A percentile compares a stretch with the other conserved stretches of the same genome.
These are phyloP conservation scores for Acacia acuminata DNA, from an alignment of 306 rosid species.

Conservation along the genomic window DNA sequence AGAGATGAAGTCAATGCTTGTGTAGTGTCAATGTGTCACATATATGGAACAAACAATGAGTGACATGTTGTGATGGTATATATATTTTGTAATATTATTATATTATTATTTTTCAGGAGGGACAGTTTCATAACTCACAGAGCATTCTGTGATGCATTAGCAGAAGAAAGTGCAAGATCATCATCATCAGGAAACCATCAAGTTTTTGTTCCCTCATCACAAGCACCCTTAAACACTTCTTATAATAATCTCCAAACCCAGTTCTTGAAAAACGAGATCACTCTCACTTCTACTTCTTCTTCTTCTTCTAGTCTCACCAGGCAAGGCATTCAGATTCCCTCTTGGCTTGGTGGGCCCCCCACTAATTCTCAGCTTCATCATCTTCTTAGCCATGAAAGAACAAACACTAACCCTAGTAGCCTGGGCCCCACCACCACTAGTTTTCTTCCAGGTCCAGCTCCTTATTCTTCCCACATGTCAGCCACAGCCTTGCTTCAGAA, in stretches of 20 bases:
- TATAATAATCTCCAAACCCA: slow-evolving; percentile 39
- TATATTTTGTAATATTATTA: slow-evolving; percentile 10
- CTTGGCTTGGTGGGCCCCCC: slow-evolving; percentile 65
- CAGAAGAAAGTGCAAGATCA: slow-evolving; percentile 85
- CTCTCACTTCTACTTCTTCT: not conserved
- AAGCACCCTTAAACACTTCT: slow-evolving; percentile 31
- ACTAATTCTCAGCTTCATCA: not conserved
- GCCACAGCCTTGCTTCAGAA: slow-evolving; percentile 97
- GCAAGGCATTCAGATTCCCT: slow-evolving; percentile 39
- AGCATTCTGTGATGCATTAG: slow-evolving; percentile 98
- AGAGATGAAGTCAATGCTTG: not conserved
- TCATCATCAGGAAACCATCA: slow-evolving; percentile 42
- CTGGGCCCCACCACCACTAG: slow-evolving; percentile 8
- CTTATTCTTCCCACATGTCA: slow-evolving; percentile 84
- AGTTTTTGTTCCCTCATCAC: slow-evolving; percentile 27
- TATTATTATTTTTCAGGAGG: slow-evolving; percentile 55
- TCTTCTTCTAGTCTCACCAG: not conserved
- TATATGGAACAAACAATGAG: not conserved
- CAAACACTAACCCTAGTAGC: slow-evolving; percentile 79
- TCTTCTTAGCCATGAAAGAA: not conserved
- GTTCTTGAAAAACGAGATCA: slow-evolving; percentile 46
- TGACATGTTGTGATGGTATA: slow-evolving; percentile 25
- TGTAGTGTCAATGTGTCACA: slow-evolving; percentile 10
- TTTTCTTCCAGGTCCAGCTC: slow-evolving; percentile 32
- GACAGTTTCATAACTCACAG: slow-evolving; percentile 99